A percentile compares a stretch with the other conserved stretches of the same genome.
These are phyloP conservation scores for Aspergillus vadensis DNA, from an alignment of 2,329 filamentous ascomycete genomes.

Conservation along the genomic window DNA sequence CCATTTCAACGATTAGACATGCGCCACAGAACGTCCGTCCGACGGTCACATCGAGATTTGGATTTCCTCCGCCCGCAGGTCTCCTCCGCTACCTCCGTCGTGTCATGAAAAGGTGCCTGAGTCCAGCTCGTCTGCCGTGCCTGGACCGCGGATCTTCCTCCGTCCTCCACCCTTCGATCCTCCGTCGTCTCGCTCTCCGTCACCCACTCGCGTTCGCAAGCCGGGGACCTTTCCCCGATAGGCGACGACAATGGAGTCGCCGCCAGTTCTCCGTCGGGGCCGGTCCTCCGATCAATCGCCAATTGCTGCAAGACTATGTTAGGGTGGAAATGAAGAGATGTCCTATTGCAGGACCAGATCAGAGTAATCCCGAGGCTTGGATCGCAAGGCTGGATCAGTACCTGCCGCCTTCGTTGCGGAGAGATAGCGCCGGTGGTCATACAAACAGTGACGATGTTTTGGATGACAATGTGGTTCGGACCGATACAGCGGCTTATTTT, in stretches of 20 bases:
- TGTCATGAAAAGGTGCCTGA: conserved; percentile 48
- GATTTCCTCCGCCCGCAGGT: conserved; percentile 30
- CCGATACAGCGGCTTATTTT: conserved; percentile 20
- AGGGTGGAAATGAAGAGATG: conserved; percentile 15
- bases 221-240: conserved; percentile 13
- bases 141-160: conserved; percentile 32
- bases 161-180: conserved; percentile 13
- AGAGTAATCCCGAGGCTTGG: conserved; percentile 36
- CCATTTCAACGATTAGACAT: conserved; percentile 30
- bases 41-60: conserved; percentile 30
- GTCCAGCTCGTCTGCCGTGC: conserved; percentile 38
- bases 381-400: conserved; percentile 37
- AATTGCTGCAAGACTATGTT: conserved; percentile 21
- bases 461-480: conserved; percentile 2
- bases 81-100: conserved; percentile 31
- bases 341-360: conserved; percentile 22
- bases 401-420: conserved; percentile 32
- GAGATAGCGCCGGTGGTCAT: conserved; percentile 3
- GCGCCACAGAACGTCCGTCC: conserved; percentile 26
- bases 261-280: conserved; percentile 21
- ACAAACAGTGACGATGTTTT: conserved; percentile 1
- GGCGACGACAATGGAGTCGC: conserved; percentile 27
- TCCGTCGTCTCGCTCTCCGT: conserved; percentile 10
- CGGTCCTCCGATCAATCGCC: conserved; percentile 21
- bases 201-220: conserved; percentile 5